Conservation (phyloP, 176 grass and related monocot species). For the Musa troglodytarum region DNA sequence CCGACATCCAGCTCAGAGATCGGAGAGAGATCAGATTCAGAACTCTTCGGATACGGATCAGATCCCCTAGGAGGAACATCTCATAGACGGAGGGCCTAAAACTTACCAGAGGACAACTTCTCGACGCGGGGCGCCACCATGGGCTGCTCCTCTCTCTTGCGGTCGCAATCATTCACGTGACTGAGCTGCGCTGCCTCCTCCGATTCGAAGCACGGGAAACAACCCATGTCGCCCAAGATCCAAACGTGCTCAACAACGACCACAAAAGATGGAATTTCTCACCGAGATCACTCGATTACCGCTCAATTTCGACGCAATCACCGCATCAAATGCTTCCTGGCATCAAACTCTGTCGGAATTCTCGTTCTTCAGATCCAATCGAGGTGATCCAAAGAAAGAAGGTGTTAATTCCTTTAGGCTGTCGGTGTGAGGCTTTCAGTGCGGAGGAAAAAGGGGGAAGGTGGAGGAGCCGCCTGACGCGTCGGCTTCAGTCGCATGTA, state of each 20-base stretch:
- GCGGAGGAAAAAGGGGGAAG: too few relatives aligned
- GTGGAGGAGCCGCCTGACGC: too few relatives aligned
- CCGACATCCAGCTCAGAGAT: too few relatives aligned
- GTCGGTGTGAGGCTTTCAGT: too few relatives aligned
- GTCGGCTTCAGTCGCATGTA: too few relatives aligned
- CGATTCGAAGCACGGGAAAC: slow-evolving; percentile 71
- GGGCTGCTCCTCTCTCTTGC: slow-evolving; percentile 34
- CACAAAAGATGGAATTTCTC: background rate
- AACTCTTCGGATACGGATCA: slow-evolving; percentile 14
- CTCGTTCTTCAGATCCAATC: too few relatives aligned
- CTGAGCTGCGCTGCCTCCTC: slow-evolving; percentile 50
- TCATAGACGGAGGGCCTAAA: slow-evolving; percentile 9
- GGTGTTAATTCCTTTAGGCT: too few relatives aligned
- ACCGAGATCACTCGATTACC: background rate
- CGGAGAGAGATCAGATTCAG: background rate
- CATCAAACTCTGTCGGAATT: background rate
- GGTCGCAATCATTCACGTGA: slow-evolving; percentile 14
- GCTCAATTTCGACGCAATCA: background rate
- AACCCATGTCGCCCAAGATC: slow-evolving; percentile 37
- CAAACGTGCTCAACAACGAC: background rate
- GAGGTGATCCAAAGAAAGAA: too few relatives aligned
- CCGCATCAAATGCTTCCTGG: background rate
- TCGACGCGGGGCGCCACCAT: slow-evolving; percentile 60
- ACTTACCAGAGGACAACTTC: slow-evolving; percentile 53
- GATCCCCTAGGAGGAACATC: slow-evolving; percentile 19